phyloP scores from a whole-genome alignment of 257 asterid species.

The Lavandula angustifolia region DNA sequence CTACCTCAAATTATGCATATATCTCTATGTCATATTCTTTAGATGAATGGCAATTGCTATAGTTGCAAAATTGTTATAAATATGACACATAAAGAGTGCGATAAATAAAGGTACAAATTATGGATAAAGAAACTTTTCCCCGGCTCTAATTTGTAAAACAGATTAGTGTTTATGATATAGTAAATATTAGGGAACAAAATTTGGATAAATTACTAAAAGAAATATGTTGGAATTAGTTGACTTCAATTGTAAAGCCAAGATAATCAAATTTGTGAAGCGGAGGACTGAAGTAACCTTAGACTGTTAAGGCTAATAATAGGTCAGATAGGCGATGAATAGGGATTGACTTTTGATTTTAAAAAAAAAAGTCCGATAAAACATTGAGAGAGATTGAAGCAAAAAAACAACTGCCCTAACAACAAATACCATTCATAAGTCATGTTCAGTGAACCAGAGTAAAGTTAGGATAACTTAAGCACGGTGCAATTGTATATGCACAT shows the following conservation, averaged over 20 bases:
- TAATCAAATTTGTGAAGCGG: conserved; percentile 3
- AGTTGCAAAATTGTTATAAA: too few species aligned
- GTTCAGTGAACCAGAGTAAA: conserved; percentile 10
- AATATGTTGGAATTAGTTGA: neutral
- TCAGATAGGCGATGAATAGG: conserved; percentile 20
- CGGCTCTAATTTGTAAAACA: too few species aligned
- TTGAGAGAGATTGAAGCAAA: neutral
- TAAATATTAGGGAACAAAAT: too few species aligned
- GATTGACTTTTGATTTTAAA: conserved; percentile 27
- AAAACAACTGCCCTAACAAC: neutral
- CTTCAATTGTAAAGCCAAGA: conserved; percentile 4
- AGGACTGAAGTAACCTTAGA: conserved; percentile 6
- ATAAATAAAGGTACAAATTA: too few species aligned
- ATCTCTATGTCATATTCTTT: too few species aligned
- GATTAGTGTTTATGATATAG: too few species aligned
- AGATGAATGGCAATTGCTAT: too few species aligned
- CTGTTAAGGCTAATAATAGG: neutral
- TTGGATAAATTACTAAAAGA: too few species aligned
- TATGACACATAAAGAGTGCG: too few species aligned
- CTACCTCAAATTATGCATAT: too few species aligned
- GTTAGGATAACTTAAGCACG: conserved; percentile 25
- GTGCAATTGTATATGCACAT: conserved; percentile 38
- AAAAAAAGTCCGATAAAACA: too few species aligned
- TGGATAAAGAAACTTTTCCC: too few species aligned
- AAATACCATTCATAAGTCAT: neutral